Conservation (phyloP, 2,329 filamentous ascomycete species). For the Orbilia blumenaviensis region DNA sequence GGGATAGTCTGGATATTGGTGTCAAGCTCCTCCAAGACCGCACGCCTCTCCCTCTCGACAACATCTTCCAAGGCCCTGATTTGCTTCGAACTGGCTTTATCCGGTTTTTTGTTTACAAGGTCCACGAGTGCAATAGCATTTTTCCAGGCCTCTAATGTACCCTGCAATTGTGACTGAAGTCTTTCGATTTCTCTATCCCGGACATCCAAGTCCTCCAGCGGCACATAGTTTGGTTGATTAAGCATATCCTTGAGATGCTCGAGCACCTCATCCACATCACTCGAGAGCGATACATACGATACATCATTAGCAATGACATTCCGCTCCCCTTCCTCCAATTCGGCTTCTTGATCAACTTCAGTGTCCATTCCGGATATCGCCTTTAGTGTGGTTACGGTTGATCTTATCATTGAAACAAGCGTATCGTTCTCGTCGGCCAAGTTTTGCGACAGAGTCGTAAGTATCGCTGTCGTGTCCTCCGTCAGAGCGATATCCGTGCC, state of each 20-base stretch:
- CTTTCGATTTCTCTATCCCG: conserved; percentile 89
- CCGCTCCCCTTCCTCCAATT: conserved; percentile 59
- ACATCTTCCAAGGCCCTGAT: conserved; percentile 61
- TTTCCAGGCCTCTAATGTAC: conserved; percentile 89
- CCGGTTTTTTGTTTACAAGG: conserved; percentile 86
- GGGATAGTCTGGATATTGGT: conserved; percentile 53
- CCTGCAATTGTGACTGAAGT: conserved; percentile 85
- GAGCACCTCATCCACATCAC: conserved; percentile 79
- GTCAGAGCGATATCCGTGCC: conserved; percentile 74
- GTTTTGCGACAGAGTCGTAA: conserved; percentile 82
- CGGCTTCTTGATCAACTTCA: conserved; percentile 57
- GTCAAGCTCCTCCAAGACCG: conserved; percentile 69
- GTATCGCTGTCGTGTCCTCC: conserved; percentile 88
- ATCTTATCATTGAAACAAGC: conserved; percentile 75
- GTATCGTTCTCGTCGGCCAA: conserved; percentile 92
- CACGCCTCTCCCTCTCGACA: conserved; percentile 71
- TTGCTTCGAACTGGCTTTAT: conserved; percentile 74
- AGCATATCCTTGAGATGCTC: conserved; percentile 83
- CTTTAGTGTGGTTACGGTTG: conserved; percentile 75
- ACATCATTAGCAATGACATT: conserved; percentile 64
- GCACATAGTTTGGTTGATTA: conserved; percentile 95
- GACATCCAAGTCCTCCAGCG: conserved; percentile 91
- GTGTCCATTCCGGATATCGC: conserved; percentile 71
- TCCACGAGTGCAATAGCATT: conserved; percentile 92
- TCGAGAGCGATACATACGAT: conserved; percentile 74